Evolutionary conservation across 2,329 filamentous ascomycete genomes (phyloP), one percentile per base, ranked within the genome.

Genomic region (Myriangium duriaei): DNA sequence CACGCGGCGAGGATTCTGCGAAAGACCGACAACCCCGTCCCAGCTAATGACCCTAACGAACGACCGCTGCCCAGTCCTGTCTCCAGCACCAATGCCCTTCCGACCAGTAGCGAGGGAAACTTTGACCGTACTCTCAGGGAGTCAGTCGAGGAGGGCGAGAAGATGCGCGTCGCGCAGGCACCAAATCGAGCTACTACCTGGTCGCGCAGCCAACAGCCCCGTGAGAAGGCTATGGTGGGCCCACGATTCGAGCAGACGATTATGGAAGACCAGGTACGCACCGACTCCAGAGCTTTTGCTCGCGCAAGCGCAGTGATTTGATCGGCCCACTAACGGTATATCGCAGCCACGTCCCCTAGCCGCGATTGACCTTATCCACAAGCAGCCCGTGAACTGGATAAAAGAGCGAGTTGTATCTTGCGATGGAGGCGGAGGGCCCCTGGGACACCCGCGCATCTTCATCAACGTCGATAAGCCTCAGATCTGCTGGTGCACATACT

Each of bases 401-500:
- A 79, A 94, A 57, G 73, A 83, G 46, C 74, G 78, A 44, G 63
- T 82, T 34, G 88, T 92, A 36, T 77, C 78, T 31, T 98, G 91
- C 58, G 87, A 96, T 54, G 91, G 91, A 42, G 91, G 88, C 42
- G 87, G 87, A 49, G 91, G 88, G 32, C 80, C 87, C 19, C 67
- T 83, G 39, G 91, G 91, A 30, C 91, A 98, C 61, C 91, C 91
- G 34, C 75, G 76, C 55, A 81, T 98, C 64, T 98, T 86, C 61
- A 98, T 98, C 74, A 98, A 98, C 65, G 79, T 82, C 49, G 91
- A 98, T 65, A 96, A 95, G 71, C 83, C 91, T 30, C 79, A 96
- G 68, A 94, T 98, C 53, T 75, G 76, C 62, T 69, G 69, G 58
- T 98, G 91, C 70, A 79, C 73, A 55, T 98, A 98, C 68, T 98